Conservation (phyloP, 164 flowering plant species). For the grape (Vitis vinifera) region ASM3070453v1 NC_081817.1:27846001-27846500, state of each 20-base stretch:
- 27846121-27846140: no score
- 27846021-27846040: no score
- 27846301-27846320: not conserved
- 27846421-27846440: conserved; percentile 83
- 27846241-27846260: not conserved
- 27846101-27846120: no score
- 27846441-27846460: conserved; percentile 87
- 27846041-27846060: no score
- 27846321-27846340: not conserved
- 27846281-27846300: not conserved
- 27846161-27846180: no score
- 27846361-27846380: not conserved
- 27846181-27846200: no score
- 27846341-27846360: not conserved
- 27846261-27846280: not conserved
- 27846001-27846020: no score
- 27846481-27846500: conserved; percentile 61
- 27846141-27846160: no score
- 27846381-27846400: not conserved
- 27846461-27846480: conserved; percentile 75
- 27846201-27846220: no score
- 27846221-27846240: no score
- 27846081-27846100: no score
- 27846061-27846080: no score
- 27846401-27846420: conserved; percentile 74